Base-by-base conservation (phyloP, 106 monocot species). In the Alisma plantagoaquatica region DNA sequence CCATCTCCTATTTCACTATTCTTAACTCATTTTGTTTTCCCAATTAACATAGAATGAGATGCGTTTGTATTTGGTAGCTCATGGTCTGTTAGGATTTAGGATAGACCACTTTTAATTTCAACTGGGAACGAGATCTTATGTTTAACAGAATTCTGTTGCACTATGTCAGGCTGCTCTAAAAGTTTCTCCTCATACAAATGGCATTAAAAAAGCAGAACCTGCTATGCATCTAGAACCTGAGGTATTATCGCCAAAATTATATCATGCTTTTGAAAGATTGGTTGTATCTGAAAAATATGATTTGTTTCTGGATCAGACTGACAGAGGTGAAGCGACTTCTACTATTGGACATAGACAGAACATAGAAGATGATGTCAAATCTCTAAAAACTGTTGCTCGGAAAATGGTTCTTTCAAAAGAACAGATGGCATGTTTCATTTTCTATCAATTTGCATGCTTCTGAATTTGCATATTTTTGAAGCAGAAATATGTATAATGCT, bases 361-460 rank as follows among this genome's bases (percentile, higher is more conserved):
- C 6, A 14, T 38, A 14, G 35, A 38, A 7, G 35, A 38, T 7
- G 35, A 38, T 7, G 9, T 38, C 6, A 38, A 38, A 14, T 38
- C 35, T 6, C 35, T 38, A 7, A 38, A 14, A 38, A 38, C 14
- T 38, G 35, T 69, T 22, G 24, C 74, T 24, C 66, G 76, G 27
- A 84, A 62, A 69, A 77, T 91, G 84, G 61, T 70, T 26, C 58
- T 91, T 25, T 70, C 74, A 21, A 65, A 72, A 60, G 90, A 91
- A 69, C 77, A 80, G 48, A 74, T 68, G 84, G 90, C 84, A 53
- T 10, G 42, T 33, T 28, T 4, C 19, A 22, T 25, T 11, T 19
- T 47, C 35, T n/a, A n/a, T n/a, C n/a, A 3, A 19, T 53, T 31
- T 56, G 15, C 16, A 16, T 14, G 14, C 31, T 61, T 45, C 3